phyloP scores from a whole-genome alignment of 2,329 filamentous ascomycete genomes.

The Hortaea werneckii region DNA sequence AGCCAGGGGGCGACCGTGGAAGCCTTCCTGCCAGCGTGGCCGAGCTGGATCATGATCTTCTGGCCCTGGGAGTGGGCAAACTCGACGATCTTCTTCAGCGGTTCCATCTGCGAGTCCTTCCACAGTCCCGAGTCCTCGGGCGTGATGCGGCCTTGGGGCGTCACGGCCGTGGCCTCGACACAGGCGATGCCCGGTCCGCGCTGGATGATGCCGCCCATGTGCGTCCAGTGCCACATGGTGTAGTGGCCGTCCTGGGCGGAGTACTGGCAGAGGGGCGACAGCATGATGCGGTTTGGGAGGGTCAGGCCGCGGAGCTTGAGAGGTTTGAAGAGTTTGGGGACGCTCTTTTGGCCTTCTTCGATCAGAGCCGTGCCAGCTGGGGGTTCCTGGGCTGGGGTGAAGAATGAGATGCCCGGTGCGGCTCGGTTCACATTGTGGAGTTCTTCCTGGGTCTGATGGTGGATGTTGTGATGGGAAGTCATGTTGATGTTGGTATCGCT shows the following conservation, averaged over 20 bases:
- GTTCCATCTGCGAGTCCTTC: constrained; percentile 71
- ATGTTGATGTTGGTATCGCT: not conserved
- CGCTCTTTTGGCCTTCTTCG: constrained; percentile 36
- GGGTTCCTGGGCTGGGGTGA: constrained; percentile 38
- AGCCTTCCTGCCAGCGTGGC: constrained; percentile 62
- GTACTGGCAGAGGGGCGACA: constrained; percentile 59
- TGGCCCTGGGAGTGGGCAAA: constrained; percentile 72
- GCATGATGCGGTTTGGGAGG: constrained; percentile 55
- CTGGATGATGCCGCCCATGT: constrained; percentile 62
- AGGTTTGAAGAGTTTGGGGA: constrained; percentile 51
- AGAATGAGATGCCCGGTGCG: constrained; percentile 37
- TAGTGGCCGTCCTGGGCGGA: constrained; percentile 59
- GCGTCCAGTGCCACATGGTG: constrained; percentile 68
- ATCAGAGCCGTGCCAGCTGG: constrained; percentile 38
- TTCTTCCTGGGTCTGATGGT: constrained; percentile 6
- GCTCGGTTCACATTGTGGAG: constrained; percentile 28
- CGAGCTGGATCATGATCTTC: constrained; percentile 70
- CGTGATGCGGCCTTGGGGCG: constrained; percentile 69
- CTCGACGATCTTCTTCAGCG: constrained; percentile 59
- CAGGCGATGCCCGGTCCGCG: constrained; percentile 65
- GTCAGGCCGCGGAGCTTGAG: constrained; percentile 49
- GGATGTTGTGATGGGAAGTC: constrained; percentile 9
- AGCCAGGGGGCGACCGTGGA: constrained; percentile 56
- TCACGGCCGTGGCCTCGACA: constrained; percentile 69
- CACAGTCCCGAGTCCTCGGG: constrained; percentile 72